Evolutionary conservation across 2,329 filamentous ascomycete species (phyloP), one percentile per base, ranked within the genome.

Genomic region (Phialophora expanda): DNA sequence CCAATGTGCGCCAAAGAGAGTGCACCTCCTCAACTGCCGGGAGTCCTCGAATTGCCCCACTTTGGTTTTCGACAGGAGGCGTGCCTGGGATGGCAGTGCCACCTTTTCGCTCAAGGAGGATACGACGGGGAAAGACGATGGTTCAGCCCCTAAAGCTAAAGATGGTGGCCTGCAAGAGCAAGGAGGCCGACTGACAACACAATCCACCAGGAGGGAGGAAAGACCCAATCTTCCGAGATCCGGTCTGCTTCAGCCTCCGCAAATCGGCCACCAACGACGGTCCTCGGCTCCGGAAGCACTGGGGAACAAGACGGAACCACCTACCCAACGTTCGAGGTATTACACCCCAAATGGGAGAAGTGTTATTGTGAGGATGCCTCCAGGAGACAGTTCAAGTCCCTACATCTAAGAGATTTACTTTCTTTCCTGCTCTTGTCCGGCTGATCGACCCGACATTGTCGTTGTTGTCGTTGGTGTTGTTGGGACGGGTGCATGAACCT

Each of bases 251-350:
- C 61, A 51, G 28, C 61, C 53, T 57, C 61, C 61, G 26, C 34
- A 63, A 50, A 14, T 41, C 51, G 26, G 61, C 26, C 61, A 63
- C 53, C 61, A 63, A 32, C 61, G 61, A 57, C 51, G 61, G 61
- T 63, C 61, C 53, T 63, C 61, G 28, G 61, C 61, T 22, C 61
- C 61, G 12, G 61, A 63, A 63, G 30, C 53, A 63, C 61, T 57
- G 11, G 41, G 20, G 53, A 57, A 53, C 38, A 57, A 48, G 53
- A 57, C 48, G 24, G 53, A 46, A 41, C 53, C 22, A 57, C n/a
- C 11, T 34, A 57, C 26, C 14, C 30, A 9, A 56, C 26, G 6
- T 63, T 38, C 61, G 57, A 22, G 34, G n/a, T n/a, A n/a, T n/a
- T n/a, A n/a, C n/a, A n/a, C n/a, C 24, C 24, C 24, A 24, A 24